Evolutionary conservation across 192 early-diverging fungal species (phyloP).

Genomic region (Entrophospora sp.): DNA sequence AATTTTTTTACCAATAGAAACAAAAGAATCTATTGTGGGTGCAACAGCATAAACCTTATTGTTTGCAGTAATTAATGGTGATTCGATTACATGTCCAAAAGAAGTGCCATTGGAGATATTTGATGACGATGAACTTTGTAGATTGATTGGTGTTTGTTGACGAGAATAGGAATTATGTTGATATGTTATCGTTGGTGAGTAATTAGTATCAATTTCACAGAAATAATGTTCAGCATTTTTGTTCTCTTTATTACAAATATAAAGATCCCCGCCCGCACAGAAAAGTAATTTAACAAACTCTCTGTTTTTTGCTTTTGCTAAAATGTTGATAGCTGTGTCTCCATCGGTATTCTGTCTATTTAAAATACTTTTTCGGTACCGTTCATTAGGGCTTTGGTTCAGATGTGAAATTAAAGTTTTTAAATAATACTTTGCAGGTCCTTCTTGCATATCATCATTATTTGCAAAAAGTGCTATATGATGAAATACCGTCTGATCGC

Average conservation of each 20-base stretch:
- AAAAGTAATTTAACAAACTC: slow-evolving; percentile 50
- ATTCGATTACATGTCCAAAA: too few species aligned
- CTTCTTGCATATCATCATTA: slow-evolving; percentile 55
- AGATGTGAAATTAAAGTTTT: slow-evolving; percentile 71
- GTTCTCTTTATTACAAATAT: slow-evolving; percentile 60
- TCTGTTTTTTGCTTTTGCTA: slow-evolving; percentile 44
- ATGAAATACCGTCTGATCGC: slow-evolving; percentile 80
- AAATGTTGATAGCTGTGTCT: slow-evolving; percentile 67
- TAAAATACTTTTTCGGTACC: slow-evolving; percentile 47
- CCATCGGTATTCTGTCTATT: slow-evolving; percentile 74
- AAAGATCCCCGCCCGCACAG: slow-evolving; percentile 50
- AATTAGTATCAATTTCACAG: slow-evolving; percentile 20
- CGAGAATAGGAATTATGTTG: not conserved
- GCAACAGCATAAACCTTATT: not conserved
- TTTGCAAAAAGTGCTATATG: slow-evolving; percentile 72
- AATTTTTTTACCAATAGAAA: not conserved
- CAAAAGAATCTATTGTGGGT: not conserved
- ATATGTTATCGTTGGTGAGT: not conserved
- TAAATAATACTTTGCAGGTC: slow-evolving; percentile 78
- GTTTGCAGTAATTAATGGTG: too few species aligned
- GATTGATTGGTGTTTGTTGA: not conserved
- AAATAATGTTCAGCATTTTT: slow-evolving; percentile 54
- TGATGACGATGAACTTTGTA: not conserved
- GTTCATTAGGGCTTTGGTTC: slow-evolving; percentile 59
- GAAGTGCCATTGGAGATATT: too few species aligned